Conservation (phyloP, 148 eudicot genomes). For the Tetragonia tetragonoides region DNA sequence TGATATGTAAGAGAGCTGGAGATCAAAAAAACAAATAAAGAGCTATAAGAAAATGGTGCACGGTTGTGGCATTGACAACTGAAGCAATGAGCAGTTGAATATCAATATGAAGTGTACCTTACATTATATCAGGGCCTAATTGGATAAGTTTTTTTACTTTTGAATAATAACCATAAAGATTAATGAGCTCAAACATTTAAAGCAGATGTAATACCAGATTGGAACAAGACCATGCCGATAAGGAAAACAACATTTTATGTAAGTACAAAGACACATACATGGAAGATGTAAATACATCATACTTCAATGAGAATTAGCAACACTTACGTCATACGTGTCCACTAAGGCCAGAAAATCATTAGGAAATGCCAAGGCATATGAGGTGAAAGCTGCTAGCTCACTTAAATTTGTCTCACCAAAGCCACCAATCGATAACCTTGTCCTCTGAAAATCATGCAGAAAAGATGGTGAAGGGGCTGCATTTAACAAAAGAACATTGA, state of each 20-base stretch:
- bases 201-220: neutral
- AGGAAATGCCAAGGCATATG: slow-evolving; percentile 93
- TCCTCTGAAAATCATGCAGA: slow-evolving; percentile 47
- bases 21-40: no score
- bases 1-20: neutral
- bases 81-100: neutral
- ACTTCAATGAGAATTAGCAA: neutral
- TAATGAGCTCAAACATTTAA: neutral
- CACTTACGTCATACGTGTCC: slow-evolving; percentile 98
- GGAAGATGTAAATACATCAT: neutral
- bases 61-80: slow-evolving; percentile 2
- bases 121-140: neutral
- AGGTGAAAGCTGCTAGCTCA: slow-evolving; percentile 93
- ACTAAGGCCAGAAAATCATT: slow-evolving; percentile 86
- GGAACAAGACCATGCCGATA: neutral
- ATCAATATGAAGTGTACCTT: neutral
- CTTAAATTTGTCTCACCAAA: slow-evolving; percentile 90
- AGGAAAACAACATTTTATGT: neutral
- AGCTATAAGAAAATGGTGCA: neutral
- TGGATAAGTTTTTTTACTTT: neutral
- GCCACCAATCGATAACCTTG: slow-evolving; percentile 45
- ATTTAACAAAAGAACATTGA: slow-evolving; percentile 9
- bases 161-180: slow-evolving; percentile 1
- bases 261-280: neutral
- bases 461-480: slow-evolving; percentile 11